Percentiles rank a stretch among this genome's conserved stretches.
phyloP scores from a whole-genome alignment of 352 stramenopile genomes.

The Globisporangium barbulae region DNA sequence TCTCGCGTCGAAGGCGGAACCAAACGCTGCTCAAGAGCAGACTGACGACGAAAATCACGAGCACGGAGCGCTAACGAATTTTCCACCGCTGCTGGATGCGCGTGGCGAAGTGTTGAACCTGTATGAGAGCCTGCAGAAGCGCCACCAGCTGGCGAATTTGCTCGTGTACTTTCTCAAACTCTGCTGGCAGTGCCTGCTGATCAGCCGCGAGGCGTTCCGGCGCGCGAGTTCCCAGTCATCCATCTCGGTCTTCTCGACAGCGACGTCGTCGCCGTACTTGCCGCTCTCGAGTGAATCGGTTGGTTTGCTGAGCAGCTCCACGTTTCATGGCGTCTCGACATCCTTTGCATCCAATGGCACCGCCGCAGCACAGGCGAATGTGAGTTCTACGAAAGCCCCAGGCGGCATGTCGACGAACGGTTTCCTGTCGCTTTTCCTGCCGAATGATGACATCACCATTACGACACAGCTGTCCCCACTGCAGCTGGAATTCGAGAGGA shows the following conservation, averaged over 20 bases:
- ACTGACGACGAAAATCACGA: not conserved
- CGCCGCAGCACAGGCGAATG: not conserved
- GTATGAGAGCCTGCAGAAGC: conserved; percentile 27
- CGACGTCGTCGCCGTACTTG: not conserved
- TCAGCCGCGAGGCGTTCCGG: conserved; percentile 60
- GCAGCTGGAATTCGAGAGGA: conserved; percentile 68
- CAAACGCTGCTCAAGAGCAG: not conserved
- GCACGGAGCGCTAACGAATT: not conserved
- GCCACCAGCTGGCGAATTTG: conserved; percentile 47
- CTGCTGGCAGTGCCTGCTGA: conserved; percentile 51
- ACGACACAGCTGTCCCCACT: conserved; percentile 38
- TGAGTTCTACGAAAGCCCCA: not conserved
- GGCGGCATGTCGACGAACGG: not conserved
- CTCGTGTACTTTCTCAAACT: conserved; percentile 56
- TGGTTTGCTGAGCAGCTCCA: conserved; percentile 4
- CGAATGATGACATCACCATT: not conserved
- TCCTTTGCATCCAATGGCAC: not conserved
- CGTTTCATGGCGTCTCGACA: not conserved
- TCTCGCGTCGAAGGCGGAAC: conserved; percentile 15
- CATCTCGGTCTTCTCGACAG: not conserved
- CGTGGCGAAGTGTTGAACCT: conserved; percentile 33
- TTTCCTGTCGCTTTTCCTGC: not conserved
- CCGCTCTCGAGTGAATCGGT: not conserved
- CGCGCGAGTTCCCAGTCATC: conserved; percentile 19
- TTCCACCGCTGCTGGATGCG: conserved; percentile 27